Base-by-base conservation (phyloP, 1,284 basidiomycete species). In the Tremellales sp. region DNA sequence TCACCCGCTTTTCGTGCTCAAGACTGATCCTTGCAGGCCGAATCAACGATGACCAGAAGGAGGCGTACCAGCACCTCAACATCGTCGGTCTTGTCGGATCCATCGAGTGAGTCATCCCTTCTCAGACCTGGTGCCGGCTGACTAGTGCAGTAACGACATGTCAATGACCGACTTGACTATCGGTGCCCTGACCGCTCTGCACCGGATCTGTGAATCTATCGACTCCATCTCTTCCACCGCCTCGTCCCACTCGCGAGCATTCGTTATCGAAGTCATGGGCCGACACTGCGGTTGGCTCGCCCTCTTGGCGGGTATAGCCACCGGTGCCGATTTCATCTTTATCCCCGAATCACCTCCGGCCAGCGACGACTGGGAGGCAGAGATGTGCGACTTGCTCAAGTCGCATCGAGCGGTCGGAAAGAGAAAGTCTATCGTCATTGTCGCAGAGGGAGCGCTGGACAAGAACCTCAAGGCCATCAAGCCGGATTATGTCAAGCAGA, bases 191-290 rank as follows among this genome's bases (percentile, higher is more conserved):
- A 98, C 94, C 0, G 94, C 96, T 12, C 78, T 98, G 27, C 89
- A 94, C 64, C 83, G 96, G 39, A 98, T 98, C 53, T 97, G 93
- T 73, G 96, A 98, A 74, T 84, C 92, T 15, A 89, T 99, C 70
- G 94, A 99, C 73, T 93, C 91, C 56, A 97, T 99, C 75, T 94
- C 93, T 58, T 94, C 92, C 6, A 98, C 94, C 1, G 94, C 94
- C 11, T 84, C 83, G 50, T 94, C 90, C 46, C 94, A 99, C 74
- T 96, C 91, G 13, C 83, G 96, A 57, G 96, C 96, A 0, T 99
- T 99, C 74, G 94, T 98, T 43, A 81, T 99, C 27, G 96, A 98
- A 71, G 94, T 98, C 54, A 99, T 98, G 96, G 96, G 96, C 23
- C 79, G 94, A 43, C 89, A 97, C 69, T 98, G 96, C 70, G 96